Evolutionary conservation across 208 protist genomes (phyloP), one percentile per base, ranked within the genome.

Genomic region (Trypanosoma caninum): DNA sequence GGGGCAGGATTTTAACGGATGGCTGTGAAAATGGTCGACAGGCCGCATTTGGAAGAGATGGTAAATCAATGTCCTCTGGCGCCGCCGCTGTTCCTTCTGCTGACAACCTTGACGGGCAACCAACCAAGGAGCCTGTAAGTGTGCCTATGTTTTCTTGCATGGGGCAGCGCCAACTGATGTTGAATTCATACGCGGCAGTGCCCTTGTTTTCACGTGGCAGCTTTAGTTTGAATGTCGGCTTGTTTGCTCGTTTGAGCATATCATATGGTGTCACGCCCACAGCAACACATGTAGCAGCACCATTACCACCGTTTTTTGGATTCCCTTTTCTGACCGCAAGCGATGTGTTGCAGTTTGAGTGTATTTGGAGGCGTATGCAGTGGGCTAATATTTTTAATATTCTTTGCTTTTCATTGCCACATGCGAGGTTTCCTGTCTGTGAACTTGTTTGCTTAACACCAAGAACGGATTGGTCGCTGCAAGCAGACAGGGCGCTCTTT

Each of bases 151-250:
- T 4, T 25, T 45, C 27, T 41, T 4, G 25, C 1, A 16, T 41
- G 16, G 23, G 9, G 9, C 33, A 42, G 38, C 8, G 63, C 16
- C 42, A 48, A 34, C 34, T 54, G 13, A 23, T 61, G 13, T 44
- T 48, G n/a, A 66, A 69, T 37, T 82, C 80, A 38, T 88, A 75
- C 54, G 77, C 74, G n/a, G 56, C 54, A 28, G 51, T 76, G 48
- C 34, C 54, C 16, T 55, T 82, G 14, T 72, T 78, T 62, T 51
- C 58, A 18, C 70, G 73, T 42, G 72, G 59, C 35, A 74, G 41
- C 18, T 74, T 88, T 37, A 65, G 65, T 30, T 58, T 82, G 20
- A 61, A 76, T 56, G 66, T 44, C 7, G 75, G 69, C 14, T 53
- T 88, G 38, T 70, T 76, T 48, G 70, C 77, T 2, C 67, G 46